phyloP scores from a whole-genome alignment of 2,329 filamentous ascomycete species.

The Chrysosporium queenslandicum region DNA sequence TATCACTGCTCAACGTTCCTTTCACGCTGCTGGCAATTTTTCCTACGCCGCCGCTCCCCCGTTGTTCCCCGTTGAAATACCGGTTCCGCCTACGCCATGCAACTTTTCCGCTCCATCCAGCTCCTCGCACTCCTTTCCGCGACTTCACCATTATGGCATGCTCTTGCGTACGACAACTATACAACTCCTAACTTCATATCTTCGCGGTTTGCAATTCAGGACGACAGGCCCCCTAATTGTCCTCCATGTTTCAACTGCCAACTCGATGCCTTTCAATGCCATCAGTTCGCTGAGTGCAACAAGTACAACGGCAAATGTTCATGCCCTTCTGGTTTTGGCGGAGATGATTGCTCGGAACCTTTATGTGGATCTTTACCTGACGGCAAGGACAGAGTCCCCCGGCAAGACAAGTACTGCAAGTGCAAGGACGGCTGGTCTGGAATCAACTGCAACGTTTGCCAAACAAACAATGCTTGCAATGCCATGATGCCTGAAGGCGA shows the following conservation, averaged over 20 bases:
- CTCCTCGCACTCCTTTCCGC: conserved; percentile 17
- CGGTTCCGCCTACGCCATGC: conserved; percentile 14
- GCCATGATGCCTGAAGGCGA: conserved; percentile 73
- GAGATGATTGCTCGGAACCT: conserved; percentile 85
- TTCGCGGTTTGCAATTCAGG: conserved; percentile 56
- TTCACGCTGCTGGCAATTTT: neutral
- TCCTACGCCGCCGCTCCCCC: neutral
- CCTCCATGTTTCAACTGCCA: conserved; percentile 86
- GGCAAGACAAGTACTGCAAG: conserved; percentile 61
- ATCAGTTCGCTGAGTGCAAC: conserved; percentile 83
- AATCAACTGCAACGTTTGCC: conserved; percentile 97
- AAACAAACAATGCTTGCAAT: conserved; percentile 70
- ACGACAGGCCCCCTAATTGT: conserved; percentile 52
- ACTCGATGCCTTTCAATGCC: conserved; percentile 79
- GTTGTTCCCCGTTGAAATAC: no score
- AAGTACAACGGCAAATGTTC: conserved; percentile 83
- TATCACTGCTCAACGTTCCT: neutral
- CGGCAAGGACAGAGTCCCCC: conserved; percentile 65
- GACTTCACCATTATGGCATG: conserved; percentile 22
- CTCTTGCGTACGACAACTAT: conserved; percentile 41
- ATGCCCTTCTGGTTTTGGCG: conserved; percentile 85
- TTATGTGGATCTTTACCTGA: conserved; percentile 81
- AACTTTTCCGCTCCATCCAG: neutral
- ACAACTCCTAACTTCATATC: conserved; percentile 52
- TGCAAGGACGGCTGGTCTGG: conserved; percentile 92